Conservation (phyloP, 2,329 filamentous ascomycete genomes). For the Monilinia polystroma region DNA sequence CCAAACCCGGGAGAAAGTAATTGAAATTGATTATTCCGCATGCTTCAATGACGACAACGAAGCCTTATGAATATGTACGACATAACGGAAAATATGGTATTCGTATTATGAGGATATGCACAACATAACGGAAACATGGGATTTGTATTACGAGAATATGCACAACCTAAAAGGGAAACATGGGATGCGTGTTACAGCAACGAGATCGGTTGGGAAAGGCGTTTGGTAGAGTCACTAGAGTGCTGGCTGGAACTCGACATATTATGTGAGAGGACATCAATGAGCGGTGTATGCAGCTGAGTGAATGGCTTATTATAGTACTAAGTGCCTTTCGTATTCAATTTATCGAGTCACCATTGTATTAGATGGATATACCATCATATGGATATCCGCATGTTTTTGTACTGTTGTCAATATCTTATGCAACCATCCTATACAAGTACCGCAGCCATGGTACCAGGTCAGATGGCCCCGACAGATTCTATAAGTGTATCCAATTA, state of each 20-base stretch:
- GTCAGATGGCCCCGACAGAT: not conserved
- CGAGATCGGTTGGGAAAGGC: not conserved
- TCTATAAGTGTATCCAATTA: not conserved
- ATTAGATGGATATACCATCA: not conserved
- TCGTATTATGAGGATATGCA: not conserved
- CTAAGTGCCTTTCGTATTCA: not conserved
- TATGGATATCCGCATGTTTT: slow-evolving; percentile 2
- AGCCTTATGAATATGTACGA: not conserved
- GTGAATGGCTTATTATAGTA: slow-evolving; percentile 1
- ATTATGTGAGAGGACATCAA: slow-evolving; percentile 8
- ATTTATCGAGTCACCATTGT: not conserved
- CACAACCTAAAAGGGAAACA: not conserved
- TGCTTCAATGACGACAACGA: not conserved
- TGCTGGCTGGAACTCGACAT: slow-evolving; percentile 9
- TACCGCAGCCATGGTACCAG: not conserved
- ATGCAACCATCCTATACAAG: not conserved
- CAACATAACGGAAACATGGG: not conserved
- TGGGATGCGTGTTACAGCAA: not conserved
- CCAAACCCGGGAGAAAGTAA: slow-evolving; percentile 22
- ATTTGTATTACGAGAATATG: not conserved
- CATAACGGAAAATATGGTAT: not conserved
- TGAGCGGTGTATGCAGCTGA: slow-evolving; percentile 17
- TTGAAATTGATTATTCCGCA: slow-evolving; percentile 2
- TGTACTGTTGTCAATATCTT: too few relatives aligned
- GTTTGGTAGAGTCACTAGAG: not conserved